These are phyloP conservation scores for Cokeromyces recurvatus DNA, from an alignment of 371 early-diverging fungal species.

Conservation along the genomic window DNA sequence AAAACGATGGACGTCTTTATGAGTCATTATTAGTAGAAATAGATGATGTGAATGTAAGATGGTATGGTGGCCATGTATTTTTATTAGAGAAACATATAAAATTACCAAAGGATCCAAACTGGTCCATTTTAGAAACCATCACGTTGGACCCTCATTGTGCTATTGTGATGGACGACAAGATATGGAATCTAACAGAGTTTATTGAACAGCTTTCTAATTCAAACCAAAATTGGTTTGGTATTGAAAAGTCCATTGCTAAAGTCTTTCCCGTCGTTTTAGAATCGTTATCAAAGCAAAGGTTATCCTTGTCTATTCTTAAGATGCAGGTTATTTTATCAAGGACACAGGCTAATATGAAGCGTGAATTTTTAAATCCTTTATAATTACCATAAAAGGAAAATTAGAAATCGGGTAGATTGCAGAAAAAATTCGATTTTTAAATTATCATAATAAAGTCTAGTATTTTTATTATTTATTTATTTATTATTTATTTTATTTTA, in stretches of 20 bases:
- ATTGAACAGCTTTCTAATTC: background rate
- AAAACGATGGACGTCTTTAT: constrained; percentile 5
- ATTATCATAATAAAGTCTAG: too few relatives aligned
- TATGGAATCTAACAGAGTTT: background rate
- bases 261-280: background rate
- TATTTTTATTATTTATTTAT: too few relatives aligned
- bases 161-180: background rate
- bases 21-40: background rate
- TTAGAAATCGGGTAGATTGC: too few relatives aligned
- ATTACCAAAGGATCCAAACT: background rate
- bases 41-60: too few relatives aligned
- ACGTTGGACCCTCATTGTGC: constrained; percentile 7
- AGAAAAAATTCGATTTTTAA: too few relatives aligned
- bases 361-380: too few relatives aligned
- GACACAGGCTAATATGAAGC: constrained; percentile 10
- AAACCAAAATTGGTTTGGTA: constrained; percentile 1
- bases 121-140: constrained; percentile 1
- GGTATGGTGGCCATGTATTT: background rate
- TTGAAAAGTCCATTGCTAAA: constrained; percentile 6
- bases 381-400: too few relatives aligned
- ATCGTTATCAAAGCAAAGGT: background rate
- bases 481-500: too few relatives aligned
- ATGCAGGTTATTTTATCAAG: constrained; percentile 7
- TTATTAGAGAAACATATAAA: constrained; percentile 2
- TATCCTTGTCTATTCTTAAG: background rate